Conservation (phyloP, 2,329 filamentous ascomycete genomes). For the Hymenoscyphus infarciens region DNA sequence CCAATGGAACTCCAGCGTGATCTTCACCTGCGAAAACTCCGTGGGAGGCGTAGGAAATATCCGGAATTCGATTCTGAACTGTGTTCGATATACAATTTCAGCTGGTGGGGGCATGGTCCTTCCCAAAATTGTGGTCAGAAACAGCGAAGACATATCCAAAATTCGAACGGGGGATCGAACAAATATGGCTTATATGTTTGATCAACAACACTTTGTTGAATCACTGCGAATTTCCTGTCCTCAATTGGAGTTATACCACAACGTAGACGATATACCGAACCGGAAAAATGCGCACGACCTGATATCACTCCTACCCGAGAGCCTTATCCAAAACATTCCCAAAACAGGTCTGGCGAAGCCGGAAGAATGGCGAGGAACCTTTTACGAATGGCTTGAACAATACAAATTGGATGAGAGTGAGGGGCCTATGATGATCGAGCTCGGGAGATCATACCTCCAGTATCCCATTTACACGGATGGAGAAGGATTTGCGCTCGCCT, state of each 20-base stretch:
- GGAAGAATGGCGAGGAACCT: slow-evolving; percentile 26
- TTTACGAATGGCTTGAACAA: slow-evolving; percentile 27
- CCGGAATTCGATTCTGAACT: slow-evolving; percentile 32
- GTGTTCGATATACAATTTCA: slow-evolving; percentile 30
- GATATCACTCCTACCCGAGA: slow-evolving; percentile 27
- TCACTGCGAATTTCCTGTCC: slow-evolving; percentile 30
- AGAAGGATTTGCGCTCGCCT: slow-evolving; percentile 20
- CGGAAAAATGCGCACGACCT: slow-evolving; percentile 14
- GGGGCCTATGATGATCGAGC: slow-evolving; percentile 19
- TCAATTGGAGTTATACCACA: slow-evolving; percentile 23
- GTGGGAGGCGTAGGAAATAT: slow-evolving; percentile 32
- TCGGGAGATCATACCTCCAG: slow-evolving; percentile 25
- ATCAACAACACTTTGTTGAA: slow-evolving; percentile 26
- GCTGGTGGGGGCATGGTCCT: slow-evolving; percentile 27
- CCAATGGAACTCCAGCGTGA: slow-evolving; percentile 27
- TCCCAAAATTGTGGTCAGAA: slow-evolving; percentile 21
- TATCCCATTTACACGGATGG: slow-evolving; percentile 26
- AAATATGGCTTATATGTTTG: slow-evolving; percentile 30
- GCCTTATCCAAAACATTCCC: slow-evolving; percentile 19
- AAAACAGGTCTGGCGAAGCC: slow-evolving; percentile 24
- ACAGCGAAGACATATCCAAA: slow-evolving; percentile 20
- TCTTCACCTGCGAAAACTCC: slow-evolving; percentile 28
- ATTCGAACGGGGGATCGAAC: slow-evolving; percentile 20
- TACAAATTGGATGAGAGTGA: slow-evolving; percentile 15
- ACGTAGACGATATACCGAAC: slow-evolving; percentile 22